Percentiles rank a stretch among this genome's conserved stretches.
These are phyloP conservation scores for Penicillium occitanis DNA, from an alignment of 2,329 filamentous ascomycete species.

Conservation along the genomic window DNA sequence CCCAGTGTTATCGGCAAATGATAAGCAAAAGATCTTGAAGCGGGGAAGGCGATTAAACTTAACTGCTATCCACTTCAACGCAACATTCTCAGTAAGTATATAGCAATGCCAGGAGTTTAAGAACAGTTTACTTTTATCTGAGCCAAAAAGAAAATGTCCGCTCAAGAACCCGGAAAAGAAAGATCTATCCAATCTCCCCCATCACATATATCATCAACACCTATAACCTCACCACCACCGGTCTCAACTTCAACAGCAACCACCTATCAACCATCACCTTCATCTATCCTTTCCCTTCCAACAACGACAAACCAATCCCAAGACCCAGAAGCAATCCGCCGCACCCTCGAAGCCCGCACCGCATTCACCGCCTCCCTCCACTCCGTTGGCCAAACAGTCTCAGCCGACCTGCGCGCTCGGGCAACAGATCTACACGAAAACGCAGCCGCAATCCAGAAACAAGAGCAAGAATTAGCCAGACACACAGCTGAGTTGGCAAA, in stretches of 20 bases:
- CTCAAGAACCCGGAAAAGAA: conserved; percentile 3
- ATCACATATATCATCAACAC: neutral
- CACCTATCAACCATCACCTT: conserved; percentile 9
- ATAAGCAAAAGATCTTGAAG: neutral
- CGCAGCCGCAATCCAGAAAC: conserved; percentile 52
- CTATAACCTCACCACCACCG: conserved; percentile 12
- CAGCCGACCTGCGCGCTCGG: conserved; percentile 54
- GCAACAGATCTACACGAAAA: conserved; percentile 59
- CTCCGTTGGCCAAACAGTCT: conserved; percentile 49
- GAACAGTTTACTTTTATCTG: too few relatives aligned
- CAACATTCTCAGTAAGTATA: neutral
- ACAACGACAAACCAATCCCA: conserved; percentile 22
- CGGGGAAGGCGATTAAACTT: conserved; percentile 1
- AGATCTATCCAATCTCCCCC: neutral
- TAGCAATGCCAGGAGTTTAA: too few relatives aligned
- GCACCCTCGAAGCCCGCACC: conserved; percentile 43
- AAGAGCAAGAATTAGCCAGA: conserved; percentile 55
- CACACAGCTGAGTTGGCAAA: conserved; percentile 52
- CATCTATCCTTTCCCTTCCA: conserved; percentile 22
- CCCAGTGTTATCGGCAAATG: neutral
- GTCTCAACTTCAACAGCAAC: neutral
- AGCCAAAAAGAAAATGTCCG: neutral
- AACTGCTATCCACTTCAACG: neutral
- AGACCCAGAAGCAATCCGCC: conserved; percentile 23
- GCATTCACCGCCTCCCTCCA: conserved; percentile 48